Percentiles rank a stretch among this genome's conserved stretches.
phyloP scores from a whole-genome alignment of 2,329 filamentous ascomycete genomes.

The Fusarium coicis region DNA sequence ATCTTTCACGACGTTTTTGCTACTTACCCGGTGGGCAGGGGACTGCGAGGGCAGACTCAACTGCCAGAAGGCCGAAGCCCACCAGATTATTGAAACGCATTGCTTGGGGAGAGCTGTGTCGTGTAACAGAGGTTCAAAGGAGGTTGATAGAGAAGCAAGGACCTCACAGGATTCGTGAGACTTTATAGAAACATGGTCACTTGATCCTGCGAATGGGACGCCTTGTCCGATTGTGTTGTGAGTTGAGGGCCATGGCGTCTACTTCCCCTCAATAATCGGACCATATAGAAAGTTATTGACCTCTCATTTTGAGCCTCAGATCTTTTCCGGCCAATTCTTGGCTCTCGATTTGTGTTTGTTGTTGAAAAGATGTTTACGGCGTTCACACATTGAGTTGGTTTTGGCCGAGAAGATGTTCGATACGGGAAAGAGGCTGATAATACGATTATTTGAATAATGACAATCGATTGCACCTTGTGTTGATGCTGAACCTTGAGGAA shows the following conservation, averaged over 20 bases:
- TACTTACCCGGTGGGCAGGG: constrained; percentile 3
- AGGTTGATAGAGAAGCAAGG: neutral
- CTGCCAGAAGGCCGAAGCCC: constrained; percentile 10
- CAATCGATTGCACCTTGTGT: neutral
- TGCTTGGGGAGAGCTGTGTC: neutral
- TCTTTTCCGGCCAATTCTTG: neutral
- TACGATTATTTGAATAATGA: neutral
- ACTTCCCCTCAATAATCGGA: neutral
- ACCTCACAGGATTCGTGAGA: neutral
- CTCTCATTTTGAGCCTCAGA: neutral
- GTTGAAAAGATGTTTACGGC: neutral
- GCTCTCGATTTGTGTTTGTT: neutral
- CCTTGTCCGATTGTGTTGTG: neutral
- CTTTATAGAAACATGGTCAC: neutral
- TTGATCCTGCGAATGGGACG: neutral
- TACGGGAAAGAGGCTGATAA: neutral
- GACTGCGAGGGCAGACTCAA: constrained; percentile 12
- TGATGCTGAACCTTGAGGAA: neutral
- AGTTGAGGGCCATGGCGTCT: neutral
- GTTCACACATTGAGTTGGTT: neutral
- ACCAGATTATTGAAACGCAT: constrained; percentile 8
- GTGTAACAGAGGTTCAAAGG: neutral
- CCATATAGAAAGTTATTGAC: neutral
- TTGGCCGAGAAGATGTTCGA: neutral
- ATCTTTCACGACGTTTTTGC: neutral